Evolutionary conservation across 495 filamentous ascomycete species (phyloP), one percentile per base, ranked within the genome.

Genomic region (Aspergillus cavernicola): DNA sequence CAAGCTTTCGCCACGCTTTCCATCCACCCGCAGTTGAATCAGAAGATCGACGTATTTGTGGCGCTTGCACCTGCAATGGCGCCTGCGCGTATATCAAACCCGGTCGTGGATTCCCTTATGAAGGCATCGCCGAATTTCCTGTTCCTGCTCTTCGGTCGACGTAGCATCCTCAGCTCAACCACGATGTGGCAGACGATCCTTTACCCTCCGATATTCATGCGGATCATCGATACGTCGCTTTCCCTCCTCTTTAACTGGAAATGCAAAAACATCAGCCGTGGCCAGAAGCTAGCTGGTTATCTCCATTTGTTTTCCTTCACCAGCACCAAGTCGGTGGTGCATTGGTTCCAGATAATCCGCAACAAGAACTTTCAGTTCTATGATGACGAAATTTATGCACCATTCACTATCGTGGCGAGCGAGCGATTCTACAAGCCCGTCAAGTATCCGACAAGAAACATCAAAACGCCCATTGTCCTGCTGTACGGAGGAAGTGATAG

Each of bases 281-380:
- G 85, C 39, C 93, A 98, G 69, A 98, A 98, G 67, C 82, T 97
- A 6, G 93, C 93, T 22, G 91, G 90, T n/a, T 98, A 98, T 62
- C 84, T 92, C 22, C 95, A 98, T 67, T 74, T 98, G 1, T 98
- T 95, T 66, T 96, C 91, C 2, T 97, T 90, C 65, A 96, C 93
- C 0, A 92, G 88, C 63, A 95, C 90, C 52, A 98, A 98, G 64
- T 88, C 85, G 12, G 89, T 96, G 8, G 93, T 98, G 0, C 93
- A 98, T 61, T 98, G 93, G 93, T 98, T 98, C 69, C 93, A 98
- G 63, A 96, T 98, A 60, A 97, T 98, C 57, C 85, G 93, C 39
- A 96, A 91, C 62, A 86, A 88, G 57, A 87, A 80, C 26, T 98
- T 98, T 66, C 93, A 97, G 68, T 97, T 98, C 87, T 97, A 90